Evolutionary conservation across 2,329 filamentous ascomycete genomes (phyloP), one percentile per base, ranked within the genome.

Genomic region (Aspergillus phoenicis): DNA sequence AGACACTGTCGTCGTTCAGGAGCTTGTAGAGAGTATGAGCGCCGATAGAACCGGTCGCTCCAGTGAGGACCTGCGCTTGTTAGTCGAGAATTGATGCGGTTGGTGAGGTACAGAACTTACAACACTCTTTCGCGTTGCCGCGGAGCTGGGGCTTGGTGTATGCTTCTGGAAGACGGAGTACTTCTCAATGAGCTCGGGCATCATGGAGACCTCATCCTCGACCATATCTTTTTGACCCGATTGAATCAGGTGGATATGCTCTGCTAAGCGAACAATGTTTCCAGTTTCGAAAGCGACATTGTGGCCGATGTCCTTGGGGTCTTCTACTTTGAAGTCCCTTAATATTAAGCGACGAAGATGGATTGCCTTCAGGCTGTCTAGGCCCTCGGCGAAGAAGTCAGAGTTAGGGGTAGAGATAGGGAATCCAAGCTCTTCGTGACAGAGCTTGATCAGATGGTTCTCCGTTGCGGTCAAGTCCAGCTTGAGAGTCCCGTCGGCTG

Each of bases 351-450:
- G 72, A 20, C 80, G 76, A 1, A 81, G 63, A n/a, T 81, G 78
- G 13, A 80, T 79, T 2, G 80, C 80, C 17, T 80, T 78, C 8
- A 83, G 67, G 60, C 80, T 82, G 64, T 83, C 81, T 17, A 83
- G 63, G 0, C 81, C 81, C 0, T 74, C 70, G 1, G 75, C 70
- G 62, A 82, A 82, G 64, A 83, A 79, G 61, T 82, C 79, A 4
- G 74, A 64, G 2, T 76, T 59, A 1, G 65, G 57, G 30, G 68
- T 61, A 3, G 73, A 65, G 3, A 80, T 65, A 1, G 68, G 30
- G 30, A 80, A 67, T 2, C 70, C 74, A 1, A 75, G 70, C 24
- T 77, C 69, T 30, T 73, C 70, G 49, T 51, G 66, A 55, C 63
- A 78, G 47, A 69, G 52, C 5, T 60, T 59, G 58, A 73, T 58